Percentiles rank a stretch among this genome's conserved stretches.
Conservation (phyloP, 306 rosid species). For the Prunus mira region DNA sequence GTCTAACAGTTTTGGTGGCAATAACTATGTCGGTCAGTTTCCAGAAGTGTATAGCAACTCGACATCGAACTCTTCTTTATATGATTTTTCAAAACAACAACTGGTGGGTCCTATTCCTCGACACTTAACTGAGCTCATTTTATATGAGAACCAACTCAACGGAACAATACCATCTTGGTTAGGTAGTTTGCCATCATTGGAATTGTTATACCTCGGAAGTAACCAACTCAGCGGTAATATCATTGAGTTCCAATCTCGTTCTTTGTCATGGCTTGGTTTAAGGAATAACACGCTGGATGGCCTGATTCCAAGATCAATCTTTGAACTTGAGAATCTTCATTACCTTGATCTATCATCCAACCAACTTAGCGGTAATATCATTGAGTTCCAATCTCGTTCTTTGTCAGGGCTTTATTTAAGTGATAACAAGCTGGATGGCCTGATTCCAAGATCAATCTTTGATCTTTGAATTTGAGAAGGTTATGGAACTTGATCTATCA, state of each 20-base stretch:
- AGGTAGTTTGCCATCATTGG: constrained; percentile 6
- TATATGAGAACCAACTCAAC: neutral
- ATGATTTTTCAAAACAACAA: neutral
- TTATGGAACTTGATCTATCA: neutral
- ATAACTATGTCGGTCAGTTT: constrained; percentile 4
- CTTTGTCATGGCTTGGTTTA: neutral
- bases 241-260: too few species aligned
- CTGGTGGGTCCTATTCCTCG: neutral
- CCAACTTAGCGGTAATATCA: neutral
- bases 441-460: too few species aligned
- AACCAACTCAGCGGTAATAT: constrained; percentile 9
- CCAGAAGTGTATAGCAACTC: neutral
- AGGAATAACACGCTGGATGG: neutral
- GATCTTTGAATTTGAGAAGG: neutral
- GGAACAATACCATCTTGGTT: constrained; percentile 23
- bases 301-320: neutral
- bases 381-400: too few species aligned
- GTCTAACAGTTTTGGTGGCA: neutral
- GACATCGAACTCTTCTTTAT: neutral
- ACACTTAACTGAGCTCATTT: accelerated
- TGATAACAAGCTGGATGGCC: too few species aligned
- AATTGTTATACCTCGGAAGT: accelerated
- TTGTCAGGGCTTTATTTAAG: too few species aligned
- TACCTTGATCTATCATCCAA: neutral
- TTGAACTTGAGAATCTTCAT: neutral